Percentiles rank a stretch among this genome's conserved stretches.
phyloP scores from a whole-genome alignment of 805 yeast genomes.

The Kazachstania taianensis region DNA sequence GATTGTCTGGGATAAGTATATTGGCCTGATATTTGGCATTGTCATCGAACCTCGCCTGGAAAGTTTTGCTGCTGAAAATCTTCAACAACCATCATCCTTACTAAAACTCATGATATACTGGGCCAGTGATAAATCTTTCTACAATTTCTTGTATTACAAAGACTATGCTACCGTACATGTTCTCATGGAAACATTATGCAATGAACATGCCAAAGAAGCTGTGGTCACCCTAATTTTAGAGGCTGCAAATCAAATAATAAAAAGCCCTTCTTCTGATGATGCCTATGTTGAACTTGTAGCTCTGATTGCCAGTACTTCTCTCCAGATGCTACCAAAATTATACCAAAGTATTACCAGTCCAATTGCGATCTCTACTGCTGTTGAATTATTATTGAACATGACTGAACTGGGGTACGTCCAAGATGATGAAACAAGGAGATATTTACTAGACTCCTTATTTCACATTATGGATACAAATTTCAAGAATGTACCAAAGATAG shows the following conservation, averaged over 20 bases:
- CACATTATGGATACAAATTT: conserved; percentile 51
- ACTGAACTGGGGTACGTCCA: conserved; percentile 50
- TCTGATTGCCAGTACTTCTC: conserved; percentile 46
- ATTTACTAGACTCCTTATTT: conserved; percentile 48
- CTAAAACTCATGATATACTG: conserved; percentile 55
- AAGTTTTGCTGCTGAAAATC: conserved; percentile 63
- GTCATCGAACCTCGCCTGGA: conserved; percentile 57
- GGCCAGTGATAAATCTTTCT: conserved; percentile 38
- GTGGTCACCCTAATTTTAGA: conserved; percentile 49
- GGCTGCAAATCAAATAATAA: conserved; percentile 40
- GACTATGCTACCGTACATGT: conserved; percentile 46
- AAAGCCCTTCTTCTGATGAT: conserved; percentile 32
- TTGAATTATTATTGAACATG: conserved; percentile 40
- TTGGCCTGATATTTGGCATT: conserved; percentile 39
- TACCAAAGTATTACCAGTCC: conserved; percentile 32
- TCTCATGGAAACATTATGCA: conserved; percentile 43
- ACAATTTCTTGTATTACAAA: conserved; percentile 45
- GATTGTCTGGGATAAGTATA: conserved; percentile 47
- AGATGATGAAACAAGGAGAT: conserved; percentile 41
- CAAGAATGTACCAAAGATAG: conserved; percentile 39
- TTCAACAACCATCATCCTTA: conserved; percentile 74
- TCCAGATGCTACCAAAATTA: conserved; percentile 41
- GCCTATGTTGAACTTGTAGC: conserved; percentile 43
- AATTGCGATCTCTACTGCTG: conserved; percentile 43
- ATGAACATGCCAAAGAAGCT: conserved; percentile 51